Evolutionary conservation across 2,329 filamentous ascomycete genomes (phyloP).

Genomic region (Penicillium corylophilum): DNA sequence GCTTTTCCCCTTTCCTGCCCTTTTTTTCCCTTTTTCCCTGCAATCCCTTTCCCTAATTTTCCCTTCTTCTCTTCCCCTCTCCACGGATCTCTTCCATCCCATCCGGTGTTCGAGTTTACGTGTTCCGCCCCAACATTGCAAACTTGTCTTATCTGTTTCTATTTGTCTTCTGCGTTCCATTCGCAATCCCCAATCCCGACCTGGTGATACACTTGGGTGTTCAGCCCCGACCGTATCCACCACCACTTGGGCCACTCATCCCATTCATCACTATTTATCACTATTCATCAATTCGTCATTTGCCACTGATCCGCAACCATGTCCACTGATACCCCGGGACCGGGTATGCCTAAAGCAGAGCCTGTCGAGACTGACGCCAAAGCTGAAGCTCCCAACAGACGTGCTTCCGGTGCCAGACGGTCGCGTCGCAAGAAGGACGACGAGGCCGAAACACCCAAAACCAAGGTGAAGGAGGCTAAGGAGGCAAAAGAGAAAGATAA

Average conservation of each 20-base stretch:
- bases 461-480: slow-evolving; percentile 31
- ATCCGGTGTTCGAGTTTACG: slow-evolving; percentile 9
- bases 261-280: slow-evolving; percentile 10
- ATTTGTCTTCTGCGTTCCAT: slow-evolving; percentile 11
- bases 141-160: slow-evolving; percentile 10
- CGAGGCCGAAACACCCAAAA: slow-evolving; percentile 26
- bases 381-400: slow-evolving; percentile 30
- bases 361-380: slow-evolving; percentile 20
- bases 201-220: slow-evolving; percentile 6
- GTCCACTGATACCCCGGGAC: slow-evolving; percentile 32
- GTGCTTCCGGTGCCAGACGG: slow-evolving; percentile 32
- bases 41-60: slow-evolving; percentile 6
- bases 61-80: slow-evolving; percentile 9
- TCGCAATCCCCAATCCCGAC: background rate
- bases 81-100: slow-evolving; percentile 13
- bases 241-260: slow-evolving; percentile 3
- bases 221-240: slow-evolving; percentile 13
- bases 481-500: slow-evolving; percentile 26
- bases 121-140: slow-evolving; percentile 13
- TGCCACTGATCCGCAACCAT: slow-evolving; percentile 13
- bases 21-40: slow-evolving; percentile 21
- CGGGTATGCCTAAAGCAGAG: slow-evolving; percentile 29
- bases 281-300: slow-evolving; percentile 18
- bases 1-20: slow-evolving; percentile 25
- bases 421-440: slow-evolving; percentile 46